A percentile compares a stretch with the other conserved stretches of the same genome.
phyloP scores from a whole-genome alignment of 164 flowering plant species.

The Protea cynaroides region DNA sequence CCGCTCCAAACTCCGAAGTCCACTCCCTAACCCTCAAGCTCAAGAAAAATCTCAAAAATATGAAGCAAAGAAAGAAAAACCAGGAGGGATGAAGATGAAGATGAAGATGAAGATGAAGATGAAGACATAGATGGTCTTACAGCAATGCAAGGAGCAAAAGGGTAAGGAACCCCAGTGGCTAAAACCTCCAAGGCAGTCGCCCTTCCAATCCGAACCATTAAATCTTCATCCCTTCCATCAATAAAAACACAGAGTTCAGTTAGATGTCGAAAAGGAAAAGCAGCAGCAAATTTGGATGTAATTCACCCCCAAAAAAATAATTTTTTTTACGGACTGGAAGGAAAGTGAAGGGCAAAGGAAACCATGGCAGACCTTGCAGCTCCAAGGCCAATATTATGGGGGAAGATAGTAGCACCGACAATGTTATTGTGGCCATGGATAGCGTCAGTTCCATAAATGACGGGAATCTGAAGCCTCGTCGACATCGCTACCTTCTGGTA shows the following conservation, averaged over 20 bases:
- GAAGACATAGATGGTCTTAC: slow-evolving; percentile 24
- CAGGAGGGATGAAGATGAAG: too few species aligned
- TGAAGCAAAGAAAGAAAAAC: too few species aligned
- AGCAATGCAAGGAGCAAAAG: slow-evolving; percentile 47
- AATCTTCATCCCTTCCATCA: slow-evolving; percentile 28
- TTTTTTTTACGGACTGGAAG: too few species aligned
- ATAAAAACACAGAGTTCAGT: neutral
- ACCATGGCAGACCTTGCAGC: slow-evolving; percentile 30
- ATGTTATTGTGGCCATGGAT: slow-evolving; percentile 37
- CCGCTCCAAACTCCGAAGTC: too few species aligned
- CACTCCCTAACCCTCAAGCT: too few species aligned
- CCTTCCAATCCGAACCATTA: slow-evolving; percentile 33
- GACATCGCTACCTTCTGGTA: slow-evolving; percentile 21
- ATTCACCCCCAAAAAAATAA: too few species aligned
- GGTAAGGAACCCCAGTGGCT: slow-evolving; percentile 34
- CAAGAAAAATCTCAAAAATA: too few species aligned
- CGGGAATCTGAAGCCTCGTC: slow-evolving; percentile 31
- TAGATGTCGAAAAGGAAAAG: neutral
- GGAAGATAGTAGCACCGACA: slow-evolving; percentile 34
- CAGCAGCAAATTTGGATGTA: neutral
- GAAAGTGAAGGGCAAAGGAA: too few species aligned
- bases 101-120: too few species aligned
- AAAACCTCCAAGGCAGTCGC: slow-evolving; percentile 44
- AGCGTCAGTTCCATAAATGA: slow-evolving; percentile 34
- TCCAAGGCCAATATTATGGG: slow-evolving; percentile 40